Evolutionary conservation across 768 basidiomycete genomes (phyloP).

Genomic region (Dentipellis sp.): DNA sequence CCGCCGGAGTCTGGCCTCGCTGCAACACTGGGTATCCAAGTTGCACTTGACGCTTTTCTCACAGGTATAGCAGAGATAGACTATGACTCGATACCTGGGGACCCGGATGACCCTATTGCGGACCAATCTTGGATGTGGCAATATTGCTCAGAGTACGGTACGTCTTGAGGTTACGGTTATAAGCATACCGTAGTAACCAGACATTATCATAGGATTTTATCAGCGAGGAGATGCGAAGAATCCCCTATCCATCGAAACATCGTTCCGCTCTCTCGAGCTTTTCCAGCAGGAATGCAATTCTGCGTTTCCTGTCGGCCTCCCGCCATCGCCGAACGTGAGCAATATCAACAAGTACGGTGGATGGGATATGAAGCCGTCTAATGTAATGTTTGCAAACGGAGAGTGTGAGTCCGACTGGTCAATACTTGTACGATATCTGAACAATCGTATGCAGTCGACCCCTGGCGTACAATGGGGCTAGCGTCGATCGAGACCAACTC

Average conservation of each 20-base stretch:
- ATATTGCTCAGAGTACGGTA: conserved; percentile 44
- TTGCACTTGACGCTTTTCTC: conserved; percentile 31
- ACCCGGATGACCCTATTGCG: conserved; percentile 31
- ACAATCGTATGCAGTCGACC: conserved; percentile 28
- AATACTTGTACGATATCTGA: not conserved
- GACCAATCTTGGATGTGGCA: conserved; percentile 46
- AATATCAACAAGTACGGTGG: conserved; percentile 43
- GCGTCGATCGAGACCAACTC: conserved; percentile 39
- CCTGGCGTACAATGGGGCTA: conserved; percentile 43
- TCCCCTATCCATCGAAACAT: conserved; percentile 38
- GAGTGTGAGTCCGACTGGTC: conserved; percentile 28
- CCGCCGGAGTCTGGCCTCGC: conserved; percentile 31
- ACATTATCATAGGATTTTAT: conserved; percentile 25
- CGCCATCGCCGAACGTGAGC: conserved; percentile 31
- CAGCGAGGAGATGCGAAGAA: conserved; percentile 38
- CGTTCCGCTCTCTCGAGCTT: conserved; percentile 33
- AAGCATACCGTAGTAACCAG: not conserved
- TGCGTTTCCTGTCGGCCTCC: conserved; percentile 28
- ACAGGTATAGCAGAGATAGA: conserved; percentile 34
- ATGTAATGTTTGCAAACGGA: conserved; percentile 39
- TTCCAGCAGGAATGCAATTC: conserved; percentile 38
- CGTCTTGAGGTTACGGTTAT: conserved; percentile 4
- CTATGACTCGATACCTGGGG: conserved; percentile 34
- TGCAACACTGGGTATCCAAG: conserved; percentile 24
- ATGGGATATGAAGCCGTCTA: conserved; percentile 41